Evolutionary conservation across 352 stramenopile species (phyloP).

Genomic region (Blastocystis hominis): DNA sequence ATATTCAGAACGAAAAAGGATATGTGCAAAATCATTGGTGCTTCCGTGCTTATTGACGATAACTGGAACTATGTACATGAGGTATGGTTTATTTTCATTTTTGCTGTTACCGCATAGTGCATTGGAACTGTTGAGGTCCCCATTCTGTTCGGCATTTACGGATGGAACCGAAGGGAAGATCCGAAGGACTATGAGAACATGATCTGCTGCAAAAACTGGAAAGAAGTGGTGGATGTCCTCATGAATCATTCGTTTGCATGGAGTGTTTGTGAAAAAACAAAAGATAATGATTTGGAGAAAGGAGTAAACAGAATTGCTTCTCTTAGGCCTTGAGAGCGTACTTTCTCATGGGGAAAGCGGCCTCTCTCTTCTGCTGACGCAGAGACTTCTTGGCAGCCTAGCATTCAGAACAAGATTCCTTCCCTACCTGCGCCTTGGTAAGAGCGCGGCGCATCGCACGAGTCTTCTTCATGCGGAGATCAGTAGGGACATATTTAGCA

Average conservation of each 20-base stretch:
- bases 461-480: constrained; percentile 96
- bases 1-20: constrained; percentile 42
- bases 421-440: constrained; percentile 86
- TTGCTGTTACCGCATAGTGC: neutral
- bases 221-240: constrained; percentile 41
- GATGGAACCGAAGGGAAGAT: constrained; percentile 30
- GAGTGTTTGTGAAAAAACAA: constrained; percentile 45
- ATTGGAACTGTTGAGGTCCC: neutral
- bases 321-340: constrained; percentile 93
- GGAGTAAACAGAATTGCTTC: constrained; percentile 18
- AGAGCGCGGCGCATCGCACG: constrained; percentile 88
- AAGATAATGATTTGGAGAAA: constrained; percentile 45
- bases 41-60: constrained; percentile 47
- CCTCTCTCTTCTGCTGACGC: constrained; percentile 79
- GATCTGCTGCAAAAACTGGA: constrained; percentile 36
- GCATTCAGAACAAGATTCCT: constrained; percentile 65
- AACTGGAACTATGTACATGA: constrained; percentile 55
- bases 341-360: constrained; percentile 86
- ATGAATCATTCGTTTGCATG: constrained; percentile 24
- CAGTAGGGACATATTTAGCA: constrained; percentile 91
- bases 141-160: constrained; percentile 47
- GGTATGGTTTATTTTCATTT: neutral
- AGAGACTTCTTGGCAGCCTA: constrained; percentile 63
- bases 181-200: constrained; percentile 40
- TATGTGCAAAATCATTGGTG: constrained; percentile 30